phyloP scores from a whole-genome alignment of 768 basidiomycete genomes.

The Boletellus sp. region DNA sequence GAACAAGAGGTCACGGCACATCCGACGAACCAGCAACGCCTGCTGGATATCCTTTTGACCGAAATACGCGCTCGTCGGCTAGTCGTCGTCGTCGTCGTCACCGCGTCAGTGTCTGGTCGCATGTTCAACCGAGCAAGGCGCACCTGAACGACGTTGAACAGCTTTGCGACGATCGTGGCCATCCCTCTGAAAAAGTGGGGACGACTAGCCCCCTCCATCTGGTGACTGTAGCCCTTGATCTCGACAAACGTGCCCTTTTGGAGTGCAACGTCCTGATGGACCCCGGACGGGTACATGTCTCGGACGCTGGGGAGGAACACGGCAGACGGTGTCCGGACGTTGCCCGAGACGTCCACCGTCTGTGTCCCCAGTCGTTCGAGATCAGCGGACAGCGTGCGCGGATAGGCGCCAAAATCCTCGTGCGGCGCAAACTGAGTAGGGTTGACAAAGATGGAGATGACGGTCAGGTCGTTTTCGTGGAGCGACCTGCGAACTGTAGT shows the following conservation, averaged over 20 bases:
- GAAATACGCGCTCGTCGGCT: constrained; percentile 90
- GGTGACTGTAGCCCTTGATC: constrained; percentile 84
- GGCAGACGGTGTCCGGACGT: constrained; percentile 49
- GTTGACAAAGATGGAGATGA: constrained; percentile 96
- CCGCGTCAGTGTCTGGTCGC: not conserved
- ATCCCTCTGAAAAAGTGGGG: constrained; percentile 96
- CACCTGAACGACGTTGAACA: constrained; percentile 91
- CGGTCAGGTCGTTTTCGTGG: constrained; percentile 74
- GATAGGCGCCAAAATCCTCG: constrained; percentile 90
- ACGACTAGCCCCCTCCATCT: constrained; percentile 87
- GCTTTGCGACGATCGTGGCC: constrained; percentile 89
- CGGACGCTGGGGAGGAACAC: constrained; percentile 76
- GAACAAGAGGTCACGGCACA: constrained; percentile 79
- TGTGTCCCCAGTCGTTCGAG: constrained; percentile 54
- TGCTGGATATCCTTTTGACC: constrained; percentile 99
- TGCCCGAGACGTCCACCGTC: constrained; percentile 24
- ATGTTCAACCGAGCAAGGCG: not conserved
- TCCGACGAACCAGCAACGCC: constrained; percentile 74
- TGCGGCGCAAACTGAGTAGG: constrained; percentile 96
- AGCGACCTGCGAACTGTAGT: constrained; percentile 72
- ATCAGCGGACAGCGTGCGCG: constrained; percentile 78
- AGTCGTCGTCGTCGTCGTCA: too few species aligned
- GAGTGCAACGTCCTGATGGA: constrained; percentile 64
- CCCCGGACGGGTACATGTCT: constrained; percentile 94
- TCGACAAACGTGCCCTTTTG: constrained; percentile 92